A percentile compares a stretch with the other conserved stretches of the same genome.
phyloP scores from a whole-genome alignment of 345 rosid genomes.

The Atalantia buxifolia region DNA sequence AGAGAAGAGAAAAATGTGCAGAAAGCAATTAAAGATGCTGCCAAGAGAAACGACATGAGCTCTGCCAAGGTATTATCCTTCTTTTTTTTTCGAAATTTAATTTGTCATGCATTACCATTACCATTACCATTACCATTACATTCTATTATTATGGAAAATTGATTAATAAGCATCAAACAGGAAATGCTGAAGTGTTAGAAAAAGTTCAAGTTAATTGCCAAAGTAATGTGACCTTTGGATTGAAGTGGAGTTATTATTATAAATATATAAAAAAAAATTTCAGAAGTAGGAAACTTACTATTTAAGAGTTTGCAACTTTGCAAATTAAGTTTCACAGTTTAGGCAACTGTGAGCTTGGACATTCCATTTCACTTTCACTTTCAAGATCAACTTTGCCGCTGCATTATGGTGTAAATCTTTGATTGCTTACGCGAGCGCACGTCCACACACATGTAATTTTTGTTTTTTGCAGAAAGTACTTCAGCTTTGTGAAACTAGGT shows the following conservation, averaged over 20 bases:
- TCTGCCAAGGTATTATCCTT: slow-evolving; percentile 72
- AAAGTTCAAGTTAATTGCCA: neutral
- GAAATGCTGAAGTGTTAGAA: neutral
- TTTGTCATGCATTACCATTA: neutral
- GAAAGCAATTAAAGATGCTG: slow-evolving; percentile 88
- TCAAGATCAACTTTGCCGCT: neutral
- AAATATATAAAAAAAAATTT: too few relatives aligned
- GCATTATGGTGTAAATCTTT: neutral
- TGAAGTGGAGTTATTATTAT: neutral
- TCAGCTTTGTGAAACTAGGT: neutral
- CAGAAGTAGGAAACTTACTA: neutral
- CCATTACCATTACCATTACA: neutral
- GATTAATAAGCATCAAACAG: neutral
- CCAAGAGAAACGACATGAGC: slow-evolving; percentile 82
- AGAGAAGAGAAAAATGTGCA: slow-evolving; percentile 83
- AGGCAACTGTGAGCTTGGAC: neutral
- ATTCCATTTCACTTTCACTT: neutral
- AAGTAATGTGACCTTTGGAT: neutral
- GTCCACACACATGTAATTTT: too few relatives aligned
- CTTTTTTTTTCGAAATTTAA: neutral
- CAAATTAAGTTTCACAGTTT: neutral
- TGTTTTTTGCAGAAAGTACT: neutral
- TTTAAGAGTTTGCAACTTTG: neutral
- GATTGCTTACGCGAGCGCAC: too few relatives aligned
- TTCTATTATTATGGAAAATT: neutral